Evolutionary conservation across 2,329 filamentous ascomycete genomes (phyloP).

Genomic region (Pseudogymnoascus sp.): DNA sequence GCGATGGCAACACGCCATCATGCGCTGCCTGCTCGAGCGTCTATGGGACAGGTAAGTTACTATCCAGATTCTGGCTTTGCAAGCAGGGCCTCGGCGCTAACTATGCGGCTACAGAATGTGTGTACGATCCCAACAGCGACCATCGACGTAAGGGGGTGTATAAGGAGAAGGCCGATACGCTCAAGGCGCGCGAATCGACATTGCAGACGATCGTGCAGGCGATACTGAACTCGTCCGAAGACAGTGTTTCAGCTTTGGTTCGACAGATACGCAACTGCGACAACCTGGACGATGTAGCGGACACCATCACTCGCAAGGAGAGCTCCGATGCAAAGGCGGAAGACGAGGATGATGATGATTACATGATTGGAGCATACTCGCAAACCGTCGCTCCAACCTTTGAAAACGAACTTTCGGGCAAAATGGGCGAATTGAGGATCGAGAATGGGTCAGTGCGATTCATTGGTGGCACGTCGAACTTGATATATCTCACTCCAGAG

Average conservation of each 20-base stretch:
- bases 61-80: constrained; percentile 11
- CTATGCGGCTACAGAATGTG: constrained; percentile 49
- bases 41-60: constrained; percentile 56
- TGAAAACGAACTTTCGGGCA: constrained; percentile 79
- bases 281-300: constrained; percentile 46
- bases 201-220: constrained; percentile 89
- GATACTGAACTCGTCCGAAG: constrained; percentile 83
- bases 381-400: constrained; percentile 34
- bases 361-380: constrained; percentile 34
- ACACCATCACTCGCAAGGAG: constrained; percentile 37
- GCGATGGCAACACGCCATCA: constrained; percentile 82
- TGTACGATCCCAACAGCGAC: constrained; percentile 95
- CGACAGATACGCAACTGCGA: constrained; percentile 82
- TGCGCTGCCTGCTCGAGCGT: constrained; percentile 96
- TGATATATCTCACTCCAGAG: constrained; percentile 66
- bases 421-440: constrained; percentile 84
- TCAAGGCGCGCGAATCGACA: constrained; percentile 81
- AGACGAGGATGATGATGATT: constrained; percentile 36
- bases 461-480: constrained; percentile 87
- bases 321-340: constrained; percentile 33
- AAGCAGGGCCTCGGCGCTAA: background rate
- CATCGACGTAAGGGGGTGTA: constrained; percentile 95
- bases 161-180: constrained; percentile 81
- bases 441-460: constrained; percentile 85
- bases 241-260: constrained; percentile 76